Evolutionary conservation across 495 filamentous ascomycete genomes (phyloP), one percentile per base, ranked within the genome.

Genomic region (Penicillium turbatum): DNA sequence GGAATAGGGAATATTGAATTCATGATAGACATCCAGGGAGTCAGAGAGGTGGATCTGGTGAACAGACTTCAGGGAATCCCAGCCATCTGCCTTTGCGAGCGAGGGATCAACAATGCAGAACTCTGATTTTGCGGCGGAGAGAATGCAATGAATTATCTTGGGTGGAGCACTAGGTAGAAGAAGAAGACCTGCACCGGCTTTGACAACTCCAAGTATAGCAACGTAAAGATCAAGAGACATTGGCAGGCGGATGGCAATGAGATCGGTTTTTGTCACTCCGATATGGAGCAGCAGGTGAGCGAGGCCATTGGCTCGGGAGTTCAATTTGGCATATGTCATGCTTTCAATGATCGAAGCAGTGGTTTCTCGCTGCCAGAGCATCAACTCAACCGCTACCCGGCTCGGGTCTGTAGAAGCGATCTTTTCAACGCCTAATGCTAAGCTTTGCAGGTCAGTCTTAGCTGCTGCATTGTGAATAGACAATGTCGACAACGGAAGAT

Each of bases 141-240:
- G 53, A 39, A 89, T 84, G 7, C 69, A 63, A 13, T 68, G 56
- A 11, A 85, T 69, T 34, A 84, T 73, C 24, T 81, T 70, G 0
- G 53, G 21, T 2, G 89, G 86, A 0, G 82, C 83, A n/a, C 73
- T 79, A 10, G 86, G 82, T 1, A 83, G 74, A 12, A 93, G 69
- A 0, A 92, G 65, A 64, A 92, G 90, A 29, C 84, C 89, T 48
- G 82, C 84, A 8, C 88, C 88, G 11, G 79, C 69, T 53, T 92
- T 91, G 3, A 88, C 61, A 15, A 86, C 77, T 0, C 84, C 90
- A 19, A 95, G 72, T 21, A 92, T 85, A 0, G 83, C 75, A 19
- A 82, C 72, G 62, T 92, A 92, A 0, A 89, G 68, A 6, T 84
- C 67, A 2, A 83, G 55, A 0, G 81, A 86, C 56, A 89, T 90